Evolutionary conservation across 1,284 basidiomycete species (phyloP).

Genomic region (Cutaneotrichosporon cutaneum): DNA sequence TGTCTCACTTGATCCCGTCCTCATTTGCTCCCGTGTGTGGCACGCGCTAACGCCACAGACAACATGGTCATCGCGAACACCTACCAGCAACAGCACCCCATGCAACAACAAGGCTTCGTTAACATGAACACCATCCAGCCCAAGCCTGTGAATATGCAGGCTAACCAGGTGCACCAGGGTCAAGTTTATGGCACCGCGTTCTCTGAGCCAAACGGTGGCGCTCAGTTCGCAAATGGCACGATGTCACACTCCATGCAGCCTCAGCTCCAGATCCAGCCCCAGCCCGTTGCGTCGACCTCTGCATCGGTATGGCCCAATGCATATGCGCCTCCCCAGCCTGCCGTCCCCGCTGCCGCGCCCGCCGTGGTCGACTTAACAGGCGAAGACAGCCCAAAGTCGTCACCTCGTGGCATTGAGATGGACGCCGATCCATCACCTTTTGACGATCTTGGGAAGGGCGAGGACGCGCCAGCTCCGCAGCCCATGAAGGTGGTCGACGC

Average conservation of each 20-base stretch:
- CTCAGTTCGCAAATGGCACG: not conserved
- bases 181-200: not conserved
- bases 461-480: too few relatives aligned
- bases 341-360: not conserved
- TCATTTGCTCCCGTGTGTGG: conserved; percentile 7
- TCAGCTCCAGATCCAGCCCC: not conserved
- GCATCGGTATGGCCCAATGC: not conserved
- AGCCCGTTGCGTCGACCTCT: conserved; percentile 1
- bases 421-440: conserved; percentile 6
- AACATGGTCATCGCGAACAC: not conserved
- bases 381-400: not conserved
- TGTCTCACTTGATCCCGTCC: not conserved
- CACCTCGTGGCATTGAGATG: not conserved
- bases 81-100: not conserved
- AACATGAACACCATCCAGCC: conserved; percentile 5
- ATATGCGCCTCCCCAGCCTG: not conserved
- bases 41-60: conserved; percentile 2
- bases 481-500: not conserved
- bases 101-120: not conserved
- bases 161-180: not conserved
- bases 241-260: not conserved
- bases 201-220: not conserved
- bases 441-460: not conserved
- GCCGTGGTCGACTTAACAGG: not conserved
- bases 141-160: not conserved